Evolutionary conservation across 2,329 filamentous ascomycete genomes (phyloP), one percentile per base, ranked within the genome.

Genomic region (Aspergillus neotritici): DNA sequence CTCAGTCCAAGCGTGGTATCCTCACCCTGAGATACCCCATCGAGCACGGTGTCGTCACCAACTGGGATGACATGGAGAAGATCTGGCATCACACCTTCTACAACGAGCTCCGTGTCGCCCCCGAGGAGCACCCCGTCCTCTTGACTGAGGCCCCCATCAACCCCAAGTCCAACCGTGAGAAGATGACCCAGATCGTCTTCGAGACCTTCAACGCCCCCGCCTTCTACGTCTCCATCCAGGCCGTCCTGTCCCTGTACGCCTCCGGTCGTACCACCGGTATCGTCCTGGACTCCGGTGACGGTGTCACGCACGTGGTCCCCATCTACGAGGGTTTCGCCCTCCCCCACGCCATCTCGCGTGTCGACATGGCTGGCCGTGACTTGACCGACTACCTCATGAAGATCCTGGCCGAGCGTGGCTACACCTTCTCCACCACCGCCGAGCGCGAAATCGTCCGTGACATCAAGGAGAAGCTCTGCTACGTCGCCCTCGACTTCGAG

Each of bases 41-140:
- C 73, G 93, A 98, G 83, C 93, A 98, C 84, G 93, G 93, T 93
- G 93, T 98, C 67, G 93, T 98, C 71, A 98, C 93, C 79, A 97
- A 97, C 87, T 98, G 93, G 93, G 93, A 98, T 74, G 93, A 97
- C 76, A 97, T 97, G 93, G 93, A 97, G 82, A 97, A 97, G 86
- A 97, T 98, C 66, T 98, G 93, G 93, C 93, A 98, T 77, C 93
- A 98, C 87, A 97, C 93, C 71, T 98, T 98, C 83, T 98, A 97
- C 87, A 98, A 98, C 79, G 93, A 98, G 82, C 83, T 98, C 70
- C 91, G 93, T 91, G 93, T 98, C 58, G 93, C 93, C 65, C 93
- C 93, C 65, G 93, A 98, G 83, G 93, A 98, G 86, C 93, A 98
- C 84, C 93, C 93, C 65, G 90, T 97, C 71, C 84, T 98, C 70